Base-by-base conservation (phyloP, 352 stramenopile species). In the Globisporangium cylindrosporum region DNA sequence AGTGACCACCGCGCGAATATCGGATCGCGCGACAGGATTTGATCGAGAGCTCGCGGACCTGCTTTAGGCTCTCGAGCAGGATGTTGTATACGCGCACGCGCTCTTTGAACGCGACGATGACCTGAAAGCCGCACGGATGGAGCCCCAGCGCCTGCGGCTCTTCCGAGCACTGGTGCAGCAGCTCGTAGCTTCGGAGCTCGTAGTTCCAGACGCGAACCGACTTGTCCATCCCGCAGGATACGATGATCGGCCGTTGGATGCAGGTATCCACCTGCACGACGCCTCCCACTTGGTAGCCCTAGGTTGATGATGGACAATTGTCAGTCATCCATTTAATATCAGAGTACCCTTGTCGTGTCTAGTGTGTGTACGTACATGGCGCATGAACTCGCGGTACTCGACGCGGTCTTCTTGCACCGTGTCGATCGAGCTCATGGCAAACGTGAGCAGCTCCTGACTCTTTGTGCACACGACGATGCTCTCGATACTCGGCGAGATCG, bases 141-240 rank as follows among this genome's bases (percentile, higher is more conserved):
- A 94, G 71, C 10, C 76, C 77, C 24, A 94, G 48, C 2, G 84
- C 80, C 1, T 70, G 76, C 1, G 85, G 87, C 67, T 94, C 87
- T 36, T 94, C 87, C 0, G 77, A 69, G 29, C 82, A 90, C 14
- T 80, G 68, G 20, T 90, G 79, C 20, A 90, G 66, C 1, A 94
- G 63, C 36, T 94, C 87, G 62, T 92, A 93, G 18, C 76, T 56
- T 18, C 64, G 62, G 4, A 85, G 36, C n/a, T 91, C 77, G 54
- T 90, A 94, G 68, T 97, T 97, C 93, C 92, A 98, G 12, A 98
- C 69, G 36, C 92, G 79, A 18, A 98, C 72, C 2, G 84, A 94
- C 51, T 90, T 89, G 73, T 98, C 92, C 0, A 80, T 72, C 20
- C 90, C 90, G 43, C 86, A 95, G 6, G 91, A 92, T 1, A 78